Conservation (phyloP, 2,329 filamentous ascomycete genomes). For the Diaporthe humulicola region DNA sequence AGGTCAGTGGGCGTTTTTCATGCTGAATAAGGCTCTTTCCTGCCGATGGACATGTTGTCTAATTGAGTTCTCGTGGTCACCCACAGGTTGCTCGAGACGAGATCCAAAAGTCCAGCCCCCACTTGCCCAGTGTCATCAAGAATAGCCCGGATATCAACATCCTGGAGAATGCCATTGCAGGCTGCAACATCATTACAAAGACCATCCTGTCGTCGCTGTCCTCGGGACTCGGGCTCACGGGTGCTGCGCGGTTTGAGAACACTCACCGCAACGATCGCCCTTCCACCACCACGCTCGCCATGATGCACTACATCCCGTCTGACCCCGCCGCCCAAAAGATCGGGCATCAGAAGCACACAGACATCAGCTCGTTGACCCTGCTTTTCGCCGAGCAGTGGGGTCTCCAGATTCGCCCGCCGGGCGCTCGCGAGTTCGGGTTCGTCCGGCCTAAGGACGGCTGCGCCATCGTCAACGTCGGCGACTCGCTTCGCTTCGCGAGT, state of each 20-base stretch:
- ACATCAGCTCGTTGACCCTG: conserved; percentile 67
- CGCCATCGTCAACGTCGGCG: conserved; percentile 70
- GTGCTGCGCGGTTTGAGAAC: conserved; percentile 62
- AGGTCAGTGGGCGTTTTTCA: conserved; percentile 47
- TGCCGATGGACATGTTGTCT: no score
- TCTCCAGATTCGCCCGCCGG: conserved; percentile 67
- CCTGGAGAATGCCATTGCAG: conserved; percentile 63
- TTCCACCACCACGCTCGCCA: conserved; percentile 64
- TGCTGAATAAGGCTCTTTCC: neutral
- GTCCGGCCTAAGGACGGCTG: conserved; percentile 64
- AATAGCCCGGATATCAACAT: conserved; percentile 61
- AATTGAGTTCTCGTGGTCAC: conserved; percentile 59
- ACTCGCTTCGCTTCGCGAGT: conserved; percentile 68
- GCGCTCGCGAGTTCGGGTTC: conserved; percentile 63
- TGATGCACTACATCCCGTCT: conserved; percentile 67
- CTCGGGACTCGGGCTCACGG: conserved; percentile 59
- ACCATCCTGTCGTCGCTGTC: conserved; percentile 64
- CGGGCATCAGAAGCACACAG: conserved; percentile 70
- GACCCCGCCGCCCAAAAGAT: conserved; percentile 58
- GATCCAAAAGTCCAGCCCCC: conserved; percentile 46
- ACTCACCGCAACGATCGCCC: conserved; percentile 64
- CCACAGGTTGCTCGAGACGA: conserved; percentile 57
- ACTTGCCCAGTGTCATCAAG: conserved; percentile 62
- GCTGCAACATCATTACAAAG: conserved; percentile 65
- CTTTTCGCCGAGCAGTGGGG: conserved; percentile 70